Percentiles rank a stretch among this genome's conserved stretches.
Conservation (phyloP, 2,329 filamentous ascomycete species). For the Mariannaea sp. region DNA sequence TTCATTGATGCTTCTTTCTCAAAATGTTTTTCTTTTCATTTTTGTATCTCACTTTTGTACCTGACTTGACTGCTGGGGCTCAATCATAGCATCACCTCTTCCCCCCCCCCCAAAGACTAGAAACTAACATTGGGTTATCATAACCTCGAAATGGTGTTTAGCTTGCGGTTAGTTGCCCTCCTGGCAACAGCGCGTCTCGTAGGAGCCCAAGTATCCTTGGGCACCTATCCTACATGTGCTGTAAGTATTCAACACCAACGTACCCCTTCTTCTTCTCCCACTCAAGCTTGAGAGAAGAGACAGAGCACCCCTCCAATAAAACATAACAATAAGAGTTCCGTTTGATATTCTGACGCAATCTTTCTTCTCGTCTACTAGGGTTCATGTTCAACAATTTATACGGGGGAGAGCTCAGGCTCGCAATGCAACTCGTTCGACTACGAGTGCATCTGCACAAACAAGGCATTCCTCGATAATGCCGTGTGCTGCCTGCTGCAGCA, state of each 20-base stretch:
- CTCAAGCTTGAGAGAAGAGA: neutral
- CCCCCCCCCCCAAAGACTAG: too few species aligned
- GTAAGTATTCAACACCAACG: slow-evolving; percentile 1
- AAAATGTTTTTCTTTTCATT: too few species aligned
- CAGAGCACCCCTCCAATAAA: too few species aligned
- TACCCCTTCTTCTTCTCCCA: neutral
- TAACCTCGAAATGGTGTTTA: slow-evolving; percentile 1
- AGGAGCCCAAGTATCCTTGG: neutral
- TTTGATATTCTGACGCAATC: too few species aligned
- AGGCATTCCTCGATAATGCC: neutral
- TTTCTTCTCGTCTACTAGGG: neutral
- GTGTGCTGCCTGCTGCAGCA: slow-evolving; percentile 15
- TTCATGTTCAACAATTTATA: neutral
- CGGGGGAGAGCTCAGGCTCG: neutral
- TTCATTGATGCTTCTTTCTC: too few species aligned
- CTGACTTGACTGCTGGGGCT: too few species aligned
- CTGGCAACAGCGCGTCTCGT: neutral
- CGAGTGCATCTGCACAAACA: slow-evolving; percentile 12
- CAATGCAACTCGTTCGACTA: slow-evolving; percentile 10
- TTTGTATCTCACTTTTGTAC: too few species aligned
- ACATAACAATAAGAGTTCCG: too few species aligned
- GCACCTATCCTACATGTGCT: slow-evolving; percentile 4
- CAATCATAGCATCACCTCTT: too few species aligned
- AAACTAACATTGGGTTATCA: too few species aligned
- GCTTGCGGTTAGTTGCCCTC: neutral